Evolutionary conservation across 2,329 filamentous ascomycete species (phyloP).

Genomic region (Tolypocladium nubicola): DNA sequence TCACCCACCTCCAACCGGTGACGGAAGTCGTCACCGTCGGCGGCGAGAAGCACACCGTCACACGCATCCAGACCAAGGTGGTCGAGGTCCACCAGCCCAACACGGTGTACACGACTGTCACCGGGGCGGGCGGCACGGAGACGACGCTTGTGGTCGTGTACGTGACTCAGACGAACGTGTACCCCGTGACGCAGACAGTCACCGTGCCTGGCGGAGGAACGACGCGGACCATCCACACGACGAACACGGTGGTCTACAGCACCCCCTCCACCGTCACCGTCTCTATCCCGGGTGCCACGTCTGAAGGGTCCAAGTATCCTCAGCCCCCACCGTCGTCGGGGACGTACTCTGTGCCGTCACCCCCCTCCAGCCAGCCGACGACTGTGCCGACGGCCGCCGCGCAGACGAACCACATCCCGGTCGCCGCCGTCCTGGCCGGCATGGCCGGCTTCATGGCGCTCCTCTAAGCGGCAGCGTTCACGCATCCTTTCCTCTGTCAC

Average conservation of each 20-base stretch:
- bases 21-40: conserved; percentile 22
- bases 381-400: conserved; percentile 13
- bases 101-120: conserved; percentile 24
- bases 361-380: conserved; percentile 15
- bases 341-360: conserved; percentile 8
- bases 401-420: conserved; percentile 19
- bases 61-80: conserved; percentile 12
- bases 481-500: neutral
- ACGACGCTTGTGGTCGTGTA: conserved; percentile 23
- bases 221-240: conserved; percentile 25
- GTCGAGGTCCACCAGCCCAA: conserved; percentile 16
- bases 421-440: conserved; percentile 17
- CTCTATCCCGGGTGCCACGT: neutral
- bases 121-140: conserved; percentile 25
- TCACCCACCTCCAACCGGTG: conserved; percentile 20
- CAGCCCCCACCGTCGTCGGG: conserved; percentile 13
- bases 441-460: conserved; percentile 5
- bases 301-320: conserved; percentile 1
- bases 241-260: conserved; percentile 25
- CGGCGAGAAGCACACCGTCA: conserved; percentile 17
- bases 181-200: conserved; percentile 32
- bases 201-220: conserved; percentile 23
- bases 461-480: conserved; percentile 1
- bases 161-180: conserved; percentile 31
- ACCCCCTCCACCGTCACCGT: conserved; percentile 15